phyloP scores from a whole-genome alignment of 2,329 filamentous ascomycete species.

The Madurella fahalii region DNA sequence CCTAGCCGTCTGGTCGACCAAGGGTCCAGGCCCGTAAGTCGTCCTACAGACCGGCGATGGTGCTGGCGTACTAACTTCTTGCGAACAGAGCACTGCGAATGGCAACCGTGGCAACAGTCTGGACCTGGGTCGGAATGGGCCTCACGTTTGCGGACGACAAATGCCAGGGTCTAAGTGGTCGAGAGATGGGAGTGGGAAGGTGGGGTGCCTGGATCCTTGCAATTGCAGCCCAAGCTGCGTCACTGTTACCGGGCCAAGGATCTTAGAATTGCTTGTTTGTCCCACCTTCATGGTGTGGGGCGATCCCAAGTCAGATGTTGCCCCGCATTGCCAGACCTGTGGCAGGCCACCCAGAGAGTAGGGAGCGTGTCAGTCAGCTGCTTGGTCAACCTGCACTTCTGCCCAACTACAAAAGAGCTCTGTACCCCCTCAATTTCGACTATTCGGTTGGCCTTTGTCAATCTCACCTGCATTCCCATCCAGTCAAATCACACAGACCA shows the following conservation, averaged over 20 bases:
- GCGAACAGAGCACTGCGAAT: background rate
- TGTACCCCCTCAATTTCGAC: background rate
- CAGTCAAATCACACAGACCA: background rate
- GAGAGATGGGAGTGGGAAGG: no score
- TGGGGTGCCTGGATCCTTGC: background rate
- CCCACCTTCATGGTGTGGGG: conserved; percentile 10
- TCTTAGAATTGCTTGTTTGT: conserved; percentile 11
- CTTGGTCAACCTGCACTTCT: background rate
- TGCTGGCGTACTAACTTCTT: background rate
- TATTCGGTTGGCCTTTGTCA: background rate
- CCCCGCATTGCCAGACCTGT: background rate
- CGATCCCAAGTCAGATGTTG: conserved; percentile 18
- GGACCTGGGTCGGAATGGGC: no score
- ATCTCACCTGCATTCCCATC: background rate
- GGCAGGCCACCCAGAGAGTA: background rate
- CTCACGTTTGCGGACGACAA: no score
- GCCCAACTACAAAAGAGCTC: conserved; percentile 12
- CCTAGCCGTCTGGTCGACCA: conserved; percentile 6
- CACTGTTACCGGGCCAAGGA: conserved; percentile 14
- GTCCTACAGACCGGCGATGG: background rate
- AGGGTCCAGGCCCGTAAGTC: conserved; percentile 14
- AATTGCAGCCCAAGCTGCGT: conserved; percentile 13
- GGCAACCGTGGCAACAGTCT: background rate
- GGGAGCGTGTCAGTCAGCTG: background rate
- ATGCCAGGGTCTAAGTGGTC: no score